Base-by-base conservation (phyloP, 2,329 filamentous ascomycete genomes). In the Pleomassaria siparia region DNA sequence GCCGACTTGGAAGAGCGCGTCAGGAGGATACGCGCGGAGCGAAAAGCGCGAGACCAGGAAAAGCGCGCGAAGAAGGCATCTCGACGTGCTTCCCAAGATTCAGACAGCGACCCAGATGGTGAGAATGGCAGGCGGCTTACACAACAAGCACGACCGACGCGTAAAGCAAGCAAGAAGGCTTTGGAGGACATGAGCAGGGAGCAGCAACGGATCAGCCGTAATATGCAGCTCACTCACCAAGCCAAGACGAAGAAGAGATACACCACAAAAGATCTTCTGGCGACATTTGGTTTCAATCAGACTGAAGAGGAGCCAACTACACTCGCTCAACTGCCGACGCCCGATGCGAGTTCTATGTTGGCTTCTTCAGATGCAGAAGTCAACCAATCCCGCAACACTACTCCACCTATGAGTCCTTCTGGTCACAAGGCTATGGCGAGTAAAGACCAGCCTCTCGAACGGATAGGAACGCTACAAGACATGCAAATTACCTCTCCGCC, bases 151-250 rank as follows among this genome's bases (percentile, higher is more conserved):
- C 83, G 86, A 3, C 86, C 90, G 4, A 80, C 82, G 9, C 83
- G 94, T 11, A 95, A 94, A 67, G 91, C 94, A 0, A 92, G 91
- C 75, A 97, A 92, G 74, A 96, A 91, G 72, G 94, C 94, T 0
- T 69, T 96, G 33, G 89, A 96, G 66, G 92, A 97, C 58, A 96
- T 99, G 87, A 87, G 88, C 60, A 83, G 90, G 8, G 94, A 99
- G 72, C 96, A 92, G 1, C 94, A 99, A 74, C 84, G 94, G 24
- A 83, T 99, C 74, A 86, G 83, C 57, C 82, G 94, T 56, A 95
- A 88, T 64, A 88, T 96, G 82, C 92, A 97, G 70, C 80, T 99
- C 40, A 84, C 88, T 1, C 91, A 97, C 69, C 86, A 96, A 66
- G 88, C 89, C 20, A 89, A 86, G 73, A 75, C 90, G 1, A 91